Evolutionary conservation across 2,329 filamentous ascomycete species (phyloP).

Genomic region (Neospermospora avenae): DNA sequence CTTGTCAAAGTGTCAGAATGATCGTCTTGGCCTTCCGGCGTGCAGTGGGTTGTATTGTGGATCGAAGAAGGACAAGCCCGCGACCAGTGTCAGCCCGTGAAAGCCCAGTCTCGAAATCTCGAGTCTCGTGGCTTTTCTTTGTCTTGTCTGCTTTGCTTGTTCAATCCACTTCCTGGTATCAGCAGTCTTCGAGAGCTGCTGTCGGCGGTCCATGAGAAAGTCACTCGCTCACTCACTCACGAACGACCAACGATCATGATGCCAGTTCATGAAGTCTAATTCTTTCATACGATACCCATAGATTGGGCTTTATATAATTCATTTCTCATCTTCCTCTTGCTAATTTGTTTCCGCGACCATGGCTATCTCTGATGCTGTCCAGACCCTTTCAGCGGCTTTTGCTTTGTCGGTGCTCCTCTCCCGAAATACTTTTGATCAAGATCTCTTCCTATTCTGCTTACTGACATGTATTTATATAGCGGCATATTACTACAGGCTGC

Average conservation of each 20-base stretch:
- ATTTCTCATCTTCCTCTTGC: conserved; percentile 13
- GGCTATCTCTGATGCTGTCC: conserved; percentile 32
- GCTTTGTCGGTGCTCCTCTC: conserved; percentile 32
- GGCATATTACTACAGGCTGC: conserved; percentile 35
- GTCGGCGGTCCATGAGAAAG: conserved; percentile 8
- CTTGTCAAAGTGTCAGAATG: background rate
- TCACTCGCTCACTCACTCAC: conserved; percentile 21
- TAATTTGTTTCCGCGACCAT: conserved; percentile 20
- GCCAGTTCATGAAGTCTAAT: conserved; percentile 25
- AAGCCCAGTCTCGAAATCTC: background rate
- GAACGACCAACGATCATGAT: conserved; percentile 26
- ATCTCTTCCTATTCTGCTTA: background rate
- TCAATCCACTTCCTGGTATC: conserved; percentile 19
- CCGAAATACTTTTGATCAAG: background rate
- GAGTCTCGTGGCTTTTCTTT: background rate
- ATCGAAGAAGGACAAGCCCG: background rate
- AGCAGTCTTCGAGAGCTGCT: conserved; percentile 16
- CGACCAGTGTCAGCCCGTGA: conserved; percentile 3
- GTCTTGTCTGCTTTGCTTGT: conserved; percentile 8
- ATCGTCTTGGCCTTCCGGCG: conserved; percentile 2
- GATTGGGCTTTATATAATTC: conserved; percentile 33
- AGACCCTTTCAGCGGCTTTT: conserved; percentile 35
- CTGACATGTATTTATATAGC: conserved; percentile 26
- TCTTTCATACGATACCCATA: conserved; percentile 29
- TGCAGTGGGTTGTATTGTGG: background rate